Evolutionary conservation across 2,329 filamentous ascomycete species (phyloP), one percentile per base, ranked within the genome.

Genomic region (Colletotrichum coccodes): DNA sequence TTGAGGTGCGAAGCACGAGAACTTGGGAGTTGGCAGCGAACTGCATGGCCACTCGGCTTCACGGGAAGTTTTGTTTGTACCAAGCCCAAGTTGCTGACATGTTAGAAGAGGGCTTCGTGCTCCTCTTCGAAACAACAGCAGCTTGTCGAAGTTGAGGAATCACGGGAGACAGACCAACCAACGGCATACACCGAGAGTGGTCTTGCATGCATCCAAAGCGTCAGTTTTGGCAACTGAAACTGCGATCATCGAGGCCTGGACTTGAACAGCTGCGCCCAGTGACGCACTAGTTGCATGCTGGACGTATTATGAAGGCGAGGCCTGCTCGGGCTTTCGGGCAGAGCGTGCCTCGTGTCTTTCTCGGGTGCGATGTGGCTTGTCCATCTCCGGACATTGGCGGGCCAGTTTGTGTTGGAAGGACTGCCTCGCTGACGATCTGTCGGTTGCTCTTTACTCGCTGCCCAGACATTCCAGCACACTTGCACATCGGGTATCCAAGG

Each of bases 141-240:
- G 36, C n/a, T 32, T 14, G 50, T 54, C 32, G 40, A 40, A 12
- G 23, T 59, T 46, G 23, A 40, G 16, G 5, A 50, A 40, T 26
- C 5, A 21, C 30, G 23, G 30, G 21, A 53, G 52, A 18, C 53
- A 40, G 23, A 64, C 26, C 30, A 46, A 38, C 42, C 36, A 42
- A 42, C 49, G 49, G 58, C 30, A 56, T 18, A 59, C 30, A 42
- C 52, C 46, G 38, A 53, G 32, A 23, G 26, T 40, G 34, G 44
- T 56, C 26, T 66, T 60, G 61, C 47, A 42, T 60, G 42, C 62
- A 49, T 66, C 47, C 53, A 66, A 66, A 69, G 60, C 61, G 61
- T 59, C 61, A 60, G 23, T 65, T 58, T 64, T 44, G 40, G 60
- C 53, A 59, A 64, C 36, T 49, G 61, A 65, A 68, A 65, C 54